A percentile compares a stretch with the other conserved stretches of the same genome.
phyloP scores from a whole-genome alignment of 2,329 filamentous ascomycete genomes.

The Monosporascus sp. region DNA sequence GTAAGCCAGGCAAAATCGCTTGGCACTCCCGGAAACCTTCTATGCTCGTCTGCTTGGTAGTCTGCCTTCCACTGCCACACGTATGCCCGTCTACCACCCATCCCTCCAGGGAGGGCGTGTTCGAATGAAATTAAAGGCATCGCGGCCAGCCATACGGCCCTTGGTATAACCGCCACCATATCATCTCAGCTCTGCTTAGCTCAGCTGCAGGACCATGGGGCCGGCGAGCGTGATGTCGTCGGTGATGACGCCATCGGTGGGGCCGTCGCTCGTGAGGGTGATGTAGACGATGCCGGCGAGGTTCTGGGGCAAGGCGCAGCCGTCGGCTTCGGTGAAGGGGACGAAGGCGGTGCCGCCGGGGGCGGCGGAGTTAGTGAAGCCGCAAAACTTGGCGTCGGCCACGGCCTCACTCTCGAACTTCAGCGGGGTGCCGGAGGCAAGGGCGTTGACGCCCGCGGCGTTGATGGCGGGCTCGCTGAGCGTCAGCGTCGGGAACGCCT shows the following conservation, averaged over 20 bases:
- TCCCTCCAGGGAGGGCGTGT: no score
- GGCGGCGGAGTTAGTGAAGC: slow-evolving; percentile 58
- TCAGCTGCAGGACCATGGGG: slow-evolving; percentile 52
- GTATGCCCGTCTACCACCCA: no score
- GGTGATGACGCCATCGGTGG: slow-evolving; percentile 45
- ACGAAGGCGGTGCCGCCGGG: slow-evolving; percentile 57
- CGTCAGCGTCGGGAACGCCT: slow-evolving; percentile 55
- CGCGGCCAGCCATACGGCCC: no score
- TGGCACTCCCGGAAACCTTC: no score
- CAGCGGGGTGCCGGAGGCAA: slow-evolving; percentile 36
- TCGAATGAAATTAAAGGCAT: no score
- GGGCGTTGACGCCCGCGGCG: slow-evolving; percentile 31
- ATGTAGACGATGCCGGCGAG: slow-evolving; percentile 63
- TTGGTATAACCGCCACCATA: no score
- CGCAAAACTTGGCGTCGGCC: slow-evolving; percentile 53
- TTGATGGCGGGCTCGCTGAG: slow-evolving; percentile 39
- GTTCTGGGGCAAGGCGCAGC: slow-evolving; percentile 57
- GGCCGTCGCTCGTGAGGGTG: slow-evolving; percentile 53
- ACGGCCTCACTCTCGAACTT: slow-evolving; percentile 47
- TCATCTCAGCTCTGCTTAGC: slow-evolving; percentile 26
- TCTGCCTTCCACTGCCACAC: no score
- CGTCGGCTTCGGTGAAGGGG: slow-evolving; percentile 45
- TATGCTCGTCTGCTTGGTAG: no score
- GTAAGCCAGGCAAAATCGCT: no score
- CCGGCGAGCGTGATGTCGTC: slow-evolving; percentile 64